These are phyloP conservation scores for Bryoglossum gracile DNA, from an alignment of 495 filamentous ascomycete species.

Conservation along the genomic window DNA sequence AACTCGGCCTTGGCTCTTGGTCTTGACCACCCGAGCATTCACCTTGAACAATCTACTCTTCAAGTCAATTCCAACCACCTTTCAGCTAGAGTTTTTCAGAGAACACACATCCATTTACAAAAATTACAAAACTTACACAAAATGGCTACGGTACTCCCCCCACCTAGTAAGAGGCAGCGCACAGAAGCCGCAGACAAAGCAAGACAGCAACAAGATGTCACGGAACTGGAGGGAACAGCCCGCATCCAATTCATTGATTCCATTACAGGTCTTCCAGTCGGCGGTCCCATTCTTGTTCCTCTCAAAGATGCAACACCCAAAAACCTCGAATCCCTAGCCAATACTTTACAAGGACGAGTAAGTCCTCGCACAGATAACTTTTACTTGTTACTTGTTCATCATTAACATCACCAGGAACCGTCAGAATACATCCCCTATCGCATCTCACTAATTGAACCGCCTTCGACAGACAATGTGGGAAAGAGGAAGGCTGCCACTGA, in stretches of 20 bases:
- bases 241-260: conserved; percentile 85
- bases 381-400: conserved; percentile 32
- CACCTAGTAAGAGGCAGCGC: conserved; percentile 85
- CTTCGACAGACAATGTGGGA: conserved; percentile 21
- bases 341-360: conserved; percentile 72
- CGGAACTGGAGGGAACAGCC: conserved; percentile 63
- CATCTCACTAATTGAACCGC: conserved; percentile 26
- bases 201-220: conserved; percentile 67
- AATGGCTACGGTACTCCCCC: conserved; percentile 87
- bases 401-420: conserved; percentile 22
- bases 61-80: too few species aligned
- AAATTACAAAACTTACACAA: not conserved
- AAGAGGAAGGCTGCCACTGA: conserved; percentile 18
- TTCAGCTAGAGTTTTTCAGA: not conserved
- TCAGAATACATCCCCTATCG: conserved; percentile 25
- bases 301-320: conserved; percentile 80
- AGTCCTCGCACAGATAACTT: not conserved
- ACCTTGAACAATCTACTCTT: too few species aligned
- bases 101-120: not conserved
- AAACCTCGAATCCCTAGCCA: conserved; percentile 86
- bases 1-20: too few species aligned
- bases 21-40: too few species aligned
- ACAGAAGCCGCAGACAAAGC: conserved; percentile 66
- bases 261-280: conserved; percentile 53
- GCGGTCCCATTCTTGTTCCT: conserved; percentile 69